Conservation (phyloP, 352 stramenopile species). For the Thraustotheca clavata region DNA sequence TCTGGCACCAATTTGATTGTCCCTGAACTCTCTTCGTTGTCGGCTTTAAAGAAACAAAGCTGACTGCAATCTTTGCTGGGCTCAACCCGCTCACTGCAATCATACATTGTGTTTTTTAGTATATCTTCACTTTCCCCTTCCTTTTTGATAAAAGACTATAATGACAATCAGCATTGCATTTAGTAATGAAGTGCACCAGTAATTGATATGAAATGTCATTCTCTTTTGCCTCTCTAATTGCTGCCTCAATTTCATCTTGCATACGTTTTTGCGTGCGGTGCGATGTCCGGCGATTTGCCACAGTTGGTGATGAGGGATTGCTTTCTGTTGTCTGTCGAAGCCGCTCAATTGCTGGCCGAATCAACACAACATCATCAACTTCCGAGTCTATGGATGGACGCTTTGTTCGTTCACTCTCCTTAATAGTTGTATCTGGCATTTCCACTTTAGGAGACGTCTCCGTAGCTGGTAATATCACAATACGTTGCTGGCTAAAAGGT, state of each 20-base stretch:
- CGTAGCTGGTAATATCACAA: background rate
- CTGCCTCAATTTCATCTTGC: conserved; percentile 12
- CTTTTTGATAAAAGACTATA: conserved; percentile 3
- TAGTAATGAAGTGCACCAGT: background rate
- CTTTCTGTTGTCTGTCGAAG: background rate
- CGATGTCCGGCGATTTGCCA: conserved; percentile 4
- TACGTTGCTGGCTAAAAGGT: background rate
- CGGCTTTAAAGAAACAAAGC: background rate
- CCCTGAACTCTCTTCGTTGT: background rate
- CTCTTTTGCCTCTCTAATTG: conserved; percentile 9
- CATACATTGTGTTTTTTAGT: background rate
- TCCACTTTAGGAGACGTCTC: background rate
- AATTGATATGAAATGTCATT: conserved; percentile 17
- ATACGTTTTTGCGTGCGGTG: conserved; percentile 18
- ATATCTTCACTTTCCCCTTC: background rate
- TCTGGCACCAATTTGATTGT: background rate
- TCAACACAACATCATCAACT: background rate
- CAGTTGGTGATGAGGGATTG: background rate
- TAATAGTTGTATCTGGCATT: background rate
- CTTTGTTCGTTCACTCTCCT: background rate
- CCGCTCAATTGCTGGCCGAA: background rate
- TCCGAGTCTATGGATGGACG: background rate
- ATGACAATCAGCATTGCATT: background rate
- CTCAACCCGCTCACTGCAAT: background rate
- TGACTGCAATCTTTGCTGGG: background rate